Evolutionary conservation across 164 flowering plant genomes (phyloP).

Genomic region (Cinnamomum micranthum): DNA sequence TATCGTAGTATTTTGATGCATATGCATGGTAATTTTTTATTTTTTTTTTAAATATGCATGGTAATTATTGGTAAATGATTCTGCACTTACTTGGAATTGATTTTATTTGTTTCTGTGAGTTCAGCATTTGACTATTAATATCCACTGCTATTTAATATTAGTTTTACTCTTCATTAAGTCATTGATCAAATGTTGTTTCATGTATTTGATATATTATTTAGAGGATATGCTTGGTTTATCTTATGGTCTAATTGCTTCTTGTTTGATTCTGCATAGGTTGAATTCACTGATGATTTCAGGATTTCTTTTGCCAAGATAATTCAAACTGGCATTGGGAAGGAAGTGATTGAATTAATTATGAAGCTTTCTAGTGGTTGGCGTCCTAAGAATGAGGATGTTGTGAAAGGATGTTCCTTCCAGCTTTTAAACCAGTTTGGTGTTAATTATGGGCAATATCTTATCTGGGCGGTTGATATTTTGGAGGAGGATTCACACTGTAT

Average conservation of each 20-base stretch:
- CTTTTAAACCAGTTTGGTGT: conserved; percentile 27
- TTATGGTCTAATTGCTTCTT: background rate
- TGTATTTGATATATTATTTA: background rate
- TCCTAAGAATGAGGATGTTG: background rate
- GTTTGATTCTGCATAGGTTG: conserved; percentile 23
- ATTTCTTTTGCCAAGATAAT: conserved; percentile 16
- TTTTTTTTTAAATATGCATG: too few relatives aligned
- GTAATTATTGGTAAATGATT: too few relatives aligned
- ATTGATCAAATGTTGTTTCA: background rate
- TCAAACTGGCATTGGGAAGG: conserved; percentile 5
- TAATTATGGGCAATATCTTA: conserved; percentile 13
- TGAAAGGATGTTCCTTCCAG: conserved; percentile 19
- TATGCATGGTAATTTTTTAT: too few relatives aligned
- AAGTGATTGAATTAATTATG: conserved; percentile 17
- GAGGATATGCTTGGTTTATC: background rate
- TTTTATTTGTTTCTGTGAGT: background rate
- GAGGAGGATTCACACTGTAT: conserved; percentile 2
- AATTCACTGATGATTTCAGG: conserved; percentile 22
- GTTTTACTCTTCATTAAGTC: background rate
- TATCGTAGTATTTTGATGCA: too few relatives aligned
- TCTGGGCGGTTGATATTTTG: conserved; percentile 34
- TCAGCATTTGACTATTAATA: background rate
- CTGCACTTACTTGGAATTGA: background rate
- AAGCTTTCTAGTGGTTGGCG: conserved; percentile 44
- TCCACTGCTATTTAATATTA: background rate